These are phyloP conservation scores for Ajuga chamaepitys DNA, from an alignment of 257 asterid genomes.

Conservation along the genomic window DNA sequence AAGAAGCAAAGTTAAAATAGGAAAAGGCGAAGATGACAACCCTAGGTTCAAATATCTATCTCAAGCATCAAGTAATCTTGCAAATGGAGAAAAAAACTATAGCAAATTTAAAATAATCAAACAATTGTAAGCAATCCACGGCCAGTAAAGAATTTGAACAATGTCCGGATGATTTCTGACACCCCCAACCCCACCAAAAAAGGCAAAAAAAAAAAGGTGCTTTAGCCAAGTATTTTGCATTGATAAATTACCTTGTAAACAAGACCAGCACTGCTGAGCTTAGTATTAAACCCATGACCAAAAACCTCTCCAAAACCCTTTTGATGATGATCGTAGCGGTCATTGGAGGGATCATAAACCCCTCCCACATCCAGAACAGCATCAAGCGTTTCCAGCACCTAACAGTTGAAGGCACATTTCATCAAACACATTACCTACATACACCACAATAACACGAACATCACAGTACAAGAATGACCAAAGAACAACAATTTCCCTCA, in stretches of 20 bases:
- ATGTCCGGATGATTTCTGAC: too few species aligned
- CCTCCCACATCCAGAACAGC: conserved; percentile 97
- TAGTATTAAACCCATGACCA: conserved; percentile 75
- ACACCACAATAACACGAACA: too few species aligned
- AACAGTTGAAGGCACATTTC: conserved; percentile 27
- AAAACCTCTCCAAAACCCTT: conserved; percentile 82
- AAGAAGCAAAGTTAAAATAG: not conserved
- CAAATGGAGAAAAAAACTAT: not conserved
- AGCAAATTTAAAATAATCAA: not conserved
- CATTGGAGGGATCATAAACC: conserved; percentile 57
- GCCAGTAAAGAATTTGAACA: not conserved
- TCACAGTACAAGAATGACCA: not conserved
- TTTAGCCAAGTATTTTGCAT: not conserved
- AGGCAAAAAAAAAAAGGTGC: not conserved
- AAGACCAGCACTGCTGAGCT: conserved; percentile 97
- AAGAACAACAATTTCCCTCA: not conserved
- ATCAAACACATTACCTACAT: conserved; percentile 45
- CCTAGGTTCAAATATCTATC: not conserved
- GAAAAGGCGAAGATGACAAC: not conserved
- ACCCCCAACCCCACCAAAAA: too few species aligned
- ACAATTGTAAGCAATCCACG: not conserved
- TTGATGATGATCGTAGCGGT: conserved; percentile 86
- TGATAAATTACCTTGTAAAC: conserved; percentile 60
- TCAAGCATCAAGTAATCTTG: not conserved
- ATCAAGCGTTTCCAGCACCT: conserved; percentile 79